A percentile compares a stretch with the other conserved stretches of the same genome.
These are phyloP conservation scores for Ceratocystis diversiconidia DNA, from an alignment of 2,329 filamentous ascomycete genomes.

Conservation along the genomic window DNA sequence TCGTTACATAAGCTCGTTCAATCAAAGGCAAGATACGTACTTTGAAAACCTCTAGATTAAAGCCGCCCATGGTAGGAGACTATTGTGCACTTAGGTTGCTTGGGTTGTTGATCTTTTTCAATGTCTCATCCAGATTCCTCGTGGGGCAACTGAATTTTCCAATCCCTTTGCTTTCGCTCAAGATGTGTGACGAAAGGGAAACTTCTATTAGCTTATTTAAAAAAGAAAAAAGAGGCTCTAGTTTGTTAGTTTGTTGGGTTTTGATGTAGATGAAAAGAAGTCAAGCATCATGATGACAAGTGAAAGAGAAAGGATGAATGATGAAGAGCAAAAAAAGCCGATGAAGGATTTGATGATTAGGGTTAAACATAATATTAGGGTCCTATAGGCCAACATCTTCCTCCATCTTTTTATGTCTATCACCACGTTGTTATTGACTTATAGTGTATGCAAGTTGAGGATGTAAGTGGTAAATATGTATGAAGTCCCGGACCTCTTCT, in stretches of 20 bases:
- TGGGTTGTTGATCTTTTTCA: too few relatives aligned
- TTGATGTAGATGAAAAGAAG: background rate
- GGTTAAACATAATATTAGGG: background rate
- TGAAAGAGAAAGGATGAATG: background rate
- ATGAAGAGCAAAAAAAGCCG: background rate
- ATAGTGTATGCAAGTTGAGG: too few relatives aligned
- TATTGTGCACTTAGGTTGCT: too few relatives aligned
- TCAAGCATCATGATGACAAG: background rate
- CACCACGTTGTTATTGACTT: too few relatives aligned
- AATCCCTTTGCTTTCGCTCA: too few relatives aligned
- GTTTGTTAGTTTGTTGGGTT: too few relatives aligned
- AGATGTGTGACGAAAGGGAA: too few relatives aligned
- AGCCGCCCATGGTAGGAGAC: slow-evolving; percentile 49
- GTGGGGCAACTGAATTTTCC: too few relatives aligned
- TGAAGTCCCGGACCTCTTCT: background rate
- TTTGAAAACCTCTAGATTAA: slow-evolving; percentile 92
- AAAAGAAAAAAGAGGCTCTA: background rate
- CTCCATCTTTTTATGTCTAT: background rate
- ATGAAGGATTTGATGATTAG: background rate
- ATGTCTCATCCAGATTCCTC: too few relatives aligned
- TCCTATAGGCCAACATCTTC: background rate
- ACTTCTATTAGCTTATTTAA: background rate
- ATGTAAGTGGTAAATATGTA: background rate
- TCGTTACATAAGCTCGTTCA: background rate
- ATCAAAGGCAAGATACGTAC: slow-evolving; percentile 32